These are phyloP conservation scores for Potentilla sterilis DNA, from an alignment of 306 rosid genomes.

Conservation along the genomic window DNA sequence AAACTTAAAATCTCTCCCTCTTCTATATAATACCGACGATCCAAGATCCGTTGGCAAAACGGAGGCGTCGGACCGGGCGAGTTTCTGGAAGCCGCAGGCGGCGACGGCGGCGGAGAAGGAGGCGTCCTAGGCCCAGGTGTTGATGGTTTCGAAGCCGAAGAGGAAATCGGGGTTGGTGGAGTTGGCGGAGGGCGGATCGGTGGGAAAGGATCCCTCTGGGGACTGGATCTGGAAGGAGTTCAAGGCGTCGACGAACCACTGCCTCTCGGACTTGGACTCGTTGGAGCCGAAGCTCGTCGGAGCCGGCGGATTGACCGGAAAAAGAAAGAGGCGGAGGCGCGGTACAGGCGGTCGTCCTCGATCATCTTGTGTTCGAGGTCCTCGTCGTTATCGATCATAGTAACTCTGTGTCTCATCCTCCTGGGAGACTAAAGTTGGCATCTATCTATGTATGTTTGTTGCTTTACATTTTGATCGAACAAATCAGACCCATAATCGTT, in stretches of 20 bases:
- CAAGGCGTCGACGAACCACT: neutral
- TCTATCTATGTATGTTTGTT: neutral
- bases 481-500: neutral
- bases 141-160: conserved; percentile 54
- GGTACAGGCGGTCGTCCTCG: conserved; percentile 72
- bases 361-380: conserved; percentile 84
- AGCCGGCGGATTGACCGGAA: conserved; percentile 33
- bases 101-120: no score
- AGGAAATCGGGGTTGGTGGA: conserved; percentile 61
- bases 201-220: conserved; percentile 41
- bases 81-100: no score
- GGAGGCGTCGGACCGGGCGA: no score
- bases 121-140: no score
- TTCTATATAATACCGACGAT: no score
- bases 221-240: conserved; percentile 64
- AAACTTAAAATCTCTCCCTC: no score
- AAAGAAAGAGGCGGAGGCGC: conserved; percentile 66
- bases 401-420: no score
- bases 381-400: conserved; percentile 44
- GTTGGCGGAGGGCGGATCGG: conserved; percentile 15
- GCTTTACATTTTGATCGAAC: conserved; percentile 1
- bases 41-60: no score
- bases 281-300: conserved; percentile 27
- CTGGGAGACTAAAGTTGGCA: neutral
- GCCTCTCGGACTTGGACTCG: no score